Conservation (phyloP, 2,329 filamentous ascomycete genomes). For the Lasiodiplodia hormozganensis region DNA sequence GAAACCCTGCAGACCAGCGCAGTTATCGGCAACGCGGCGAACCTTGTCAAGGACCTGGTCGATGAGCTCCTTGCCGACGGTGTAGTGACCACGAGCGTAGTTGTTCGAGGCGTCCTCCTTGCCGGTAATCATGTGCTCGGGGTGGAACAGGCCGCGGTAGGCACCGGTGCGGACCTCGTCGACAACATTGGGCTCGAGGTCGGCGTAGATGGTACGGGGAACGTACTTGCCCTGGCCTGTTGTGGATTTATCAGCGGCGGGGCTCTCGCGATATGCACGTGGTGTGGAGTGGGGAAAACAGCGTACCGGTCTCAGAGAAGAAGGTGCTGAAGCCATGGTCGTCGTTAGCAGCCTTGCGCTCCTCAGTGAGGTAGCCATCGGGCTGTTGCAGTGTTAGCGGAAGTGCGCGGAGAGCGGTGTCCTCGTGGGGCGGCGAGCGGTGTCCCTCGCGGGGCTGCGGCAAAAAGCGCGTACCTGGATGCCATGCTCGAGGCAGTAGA, state of each 20-base stretch:
- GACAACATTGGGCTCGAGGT: conserved; percentile 74
- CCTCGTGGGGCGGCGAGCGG: conserved; percentile 9
- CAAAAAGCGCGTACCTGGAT: conserved; percentile 77
- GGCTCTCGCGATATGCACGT: conserved; percentile 9
- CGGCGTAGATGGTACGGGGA: conserved; percentile 74
- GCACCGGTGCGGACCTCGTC: conserved; percentile 74
- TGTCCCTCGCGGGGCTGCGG: conserved; percentile 14
- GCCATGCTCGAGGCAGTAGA: conserved; percentile 99
- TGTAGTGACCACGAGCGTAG: conserved; percentile 79
- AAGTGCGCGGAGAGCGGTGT: conserved; percentile 21
- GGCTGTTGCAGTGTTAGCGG: conserved; percentile 66
- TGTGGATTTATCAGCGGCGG: conserved; percentile 24
- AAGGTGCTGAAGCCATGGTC: conserved; percentile 97
- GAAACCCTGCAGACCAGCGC: conserved; percentile 75
- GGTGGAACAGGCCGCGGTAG: conserved; percentile 75
- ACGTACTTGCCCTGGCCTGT: conserved; percentile 67
- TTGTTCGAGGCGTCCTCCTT: conserved; percentile 82
- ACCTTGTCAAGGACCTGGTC: conserved; percentile 74
- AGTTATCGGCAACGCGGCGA: conserved; percentile 75
- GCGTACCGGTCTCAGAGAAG: conserved; percentile 72
- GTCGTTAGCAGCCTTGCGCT: conserved; percentile 90
- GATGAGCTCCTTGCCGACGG: conserved; percentile 78
- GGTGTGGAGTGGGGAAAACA: conserved; percentile 13
- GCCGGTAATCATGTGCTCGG: conserved; percentile 74
- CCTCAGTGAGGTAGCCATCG: conserved; percentile 97